Evolutionary conservation across 2,329 filamentous ascomycete genomes (phyloP), one percentile per base, ranked within the genome.

Genomic region (Thielaviopsis musarum): DNA sequence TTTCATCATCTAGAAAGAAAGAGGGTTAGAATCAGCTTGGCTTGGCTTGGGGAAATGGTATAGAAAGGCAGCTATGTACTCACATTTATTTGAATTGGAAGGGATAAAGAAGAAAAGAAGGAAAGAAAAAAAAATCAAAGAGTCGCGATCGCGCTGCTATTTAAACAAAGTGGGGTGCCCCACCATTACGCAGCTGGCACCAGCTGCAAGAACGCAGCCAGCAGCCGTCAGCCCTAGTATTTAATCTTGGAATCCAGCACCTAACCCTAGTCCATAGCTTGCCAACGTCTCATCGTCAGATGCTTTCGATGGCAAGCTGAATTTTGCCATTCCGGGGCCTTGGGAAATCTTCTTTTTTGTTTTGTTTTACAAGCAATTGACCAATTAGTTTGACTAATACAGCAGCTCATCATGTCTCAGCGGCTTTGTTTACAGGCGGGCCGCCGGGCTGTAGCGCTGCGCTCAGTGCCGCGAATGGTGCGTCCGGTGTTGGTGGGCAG

Each of bases 61-160:
- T 64, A 58, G 54, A 10, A 17, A 51, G 49, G 53, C 34, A n/a
- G 4, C 19, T 5, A 56, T 49, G 61, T 59, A 82, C 90, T 81
- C 78, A 96, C 91, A 77, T 88, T 82, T 85, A 84, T 86, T 94
- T 95, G 94, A 96, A 91, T 88, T 89, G 90, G 91, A 96, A 95
- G 89, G 91, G 89, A 83, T 85, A 80, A 83, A 77, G 75, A 74
- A 77, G 78, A 78, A 72, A 74, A 74, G 69, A 69, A 63, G 70
- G 72, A 72, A 66, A 69, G 65, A n/a, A 15, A 34, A 70, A 71
- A 70, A 66, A 66, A 63, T 66, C 63, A 58, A 69, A 68, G 24
- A 9, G 26, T 57, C 51, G 49, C 30, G 51, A 56, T 30, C 52
- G 56, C 56, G 41, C 34, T 34, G 28, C 15, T 15, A 17, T 54